phyloP scores from a whole-genome alignment of 2,329 filamentous ascomycete genomes.

The Epicoccum nigrum region DNA sequence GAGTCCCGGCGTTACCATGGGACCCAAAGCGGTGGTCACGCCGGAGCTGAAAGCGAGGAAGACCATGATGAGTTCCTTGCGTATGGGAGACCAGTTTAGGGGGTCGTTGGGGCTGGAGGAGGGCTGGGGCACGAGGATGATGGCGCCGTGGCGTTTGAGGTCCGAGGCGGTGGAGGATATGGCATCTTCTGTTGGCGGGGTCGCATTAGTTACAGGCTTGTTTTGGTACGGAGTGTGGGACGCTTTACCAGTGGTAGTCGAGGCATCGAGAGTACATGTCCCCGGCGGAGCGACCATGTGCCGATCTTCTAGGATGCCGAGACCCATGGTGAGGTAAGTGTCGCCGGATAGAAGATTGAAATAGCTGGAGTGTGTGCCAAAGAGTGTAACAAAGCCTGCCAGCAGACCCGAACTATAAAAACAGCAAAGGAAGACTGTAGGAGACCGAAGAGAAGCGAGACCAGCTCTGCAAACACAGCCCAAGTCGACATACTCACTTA shows the following conservation, averaged over 20 bases:
- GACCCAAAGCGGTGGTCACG: constrained; percentile 45
- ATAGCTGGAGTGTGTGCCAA: too few relatives aligned
- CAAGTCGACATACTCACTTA: background rate
- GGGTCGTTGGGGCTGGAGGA: constrained; percentile 91
- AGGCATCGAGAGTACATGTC: constrained; percentile 31
- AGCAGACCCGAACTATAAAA: constrained; percentile 25
- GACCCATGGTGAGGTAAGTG: constrained; percentile 40
- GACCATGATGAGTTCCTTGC: constrained; percentile 43
- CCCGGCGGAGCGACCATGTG: constrained; percentile 41
- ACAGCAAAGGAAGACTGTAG: background rate
- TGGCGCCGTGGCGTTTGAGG: constrained; percentile 60
- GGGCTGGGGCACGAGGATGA: constrained; percentile 89
- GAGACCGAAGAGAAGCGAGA: background rate
- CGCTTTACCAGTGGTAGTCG: background rate
- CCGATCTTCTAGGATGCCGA: constrained; percentile 38
- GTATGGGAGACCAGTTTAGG: constrained; percentile 52
- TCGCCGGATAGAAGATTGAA: too few relatives aligned
- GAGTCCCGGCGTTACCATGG: constrained; percentile 51
- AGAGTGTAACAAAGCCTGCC: constrained; percentile 27
- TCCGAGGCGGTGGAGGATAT: constrained; percentile 24
- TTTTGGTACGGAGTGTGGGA: background rate
- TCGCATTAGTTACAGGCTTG: background rate
- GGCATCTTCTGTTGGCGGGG: constrained; percentile 16
- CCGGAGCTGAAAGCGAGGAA: constrained; percentile 45
- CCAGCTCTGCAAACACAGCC: background rate